Evolutionary conservation across 2,329 filamentous ascomycete genomes (phyloP).

Genomic region (Alternaria gansuensis): DNA sequence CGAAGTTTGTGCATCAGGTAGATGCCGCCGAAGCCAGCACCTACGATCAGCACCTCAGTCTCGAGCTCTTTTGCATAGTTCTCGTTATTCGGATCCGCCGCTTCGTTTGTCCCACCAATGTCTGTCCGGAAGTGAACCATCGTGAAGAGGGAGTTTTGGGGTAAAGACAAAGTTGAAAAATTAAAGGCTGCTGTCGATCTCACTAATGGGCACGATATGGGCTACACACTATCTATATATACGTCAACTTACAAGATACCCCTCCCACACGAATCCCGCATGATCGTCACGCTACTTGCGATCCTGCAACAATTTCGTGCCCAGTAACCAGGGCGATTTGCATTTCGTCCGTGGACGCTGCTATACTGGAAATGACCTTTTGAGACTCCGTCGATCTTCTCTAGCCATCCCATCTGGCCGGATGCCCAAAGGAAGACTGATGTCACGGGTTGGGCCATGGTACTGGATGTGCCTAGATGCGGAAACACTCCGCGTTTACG

Average conservation of each 20-base stretch:
- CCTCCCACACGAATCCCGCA: slow-evolving; percentile 21
- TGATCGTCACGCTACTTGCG: slow-evolving; percentile 22
- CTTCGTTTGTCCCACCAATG: slow-evolving; percentile 40
- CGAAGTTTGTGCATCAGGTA: slow-evolving; percentile 55
- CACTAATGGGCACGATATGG: slow-evolving; percentile 8
- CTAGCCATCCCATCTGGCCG: slow-evolving; percentile 26
- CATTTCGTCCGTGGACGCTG: slow-evolving; percentile 7
- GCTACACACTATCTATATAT: slow-evolving; percentile 27
- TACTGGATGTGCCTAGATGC: slow-evolving; percentile 11
- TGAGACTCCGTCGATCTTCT: slow-evolving; percentile 4
- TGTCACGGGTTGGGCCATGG: slow-evolving; percentile 12
- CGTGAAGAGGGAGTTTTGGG: neutral
- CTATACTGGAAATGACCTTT: slow-evolving; percentile 1
- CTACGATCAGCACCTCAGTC: slow-evolving; percentile 52
- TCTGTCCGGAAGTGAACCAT: slow-evolving; percentile 49
- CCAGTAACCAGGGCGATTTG: slow-evolving; percentile 7
- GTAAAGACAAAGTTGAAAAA: neutral
- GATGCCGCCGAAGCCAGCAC: slow-evolving; percentile 55
- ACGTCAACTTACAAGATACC: slow-evolving; percentile 25
- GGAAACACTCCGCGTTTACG: slow-evolving; percentile 16
- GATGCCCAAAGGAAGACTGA: slow-evolving; percentile 12
- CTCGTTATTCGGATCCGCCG: slow-evolving; percentile 34
- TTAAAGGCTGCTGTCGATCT: neutral
- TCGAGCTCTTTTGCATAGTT: slow-evolving; percentile 50
- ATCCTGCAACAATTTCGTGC: slow-evolving; percentile 9